A percentile compares a stretch with the other conserved stretches of the same genome.
Evolutionary conservation across 345 rosid genomes (phyloP).

Genomic region (Bruguiera sexangula): DNA sequence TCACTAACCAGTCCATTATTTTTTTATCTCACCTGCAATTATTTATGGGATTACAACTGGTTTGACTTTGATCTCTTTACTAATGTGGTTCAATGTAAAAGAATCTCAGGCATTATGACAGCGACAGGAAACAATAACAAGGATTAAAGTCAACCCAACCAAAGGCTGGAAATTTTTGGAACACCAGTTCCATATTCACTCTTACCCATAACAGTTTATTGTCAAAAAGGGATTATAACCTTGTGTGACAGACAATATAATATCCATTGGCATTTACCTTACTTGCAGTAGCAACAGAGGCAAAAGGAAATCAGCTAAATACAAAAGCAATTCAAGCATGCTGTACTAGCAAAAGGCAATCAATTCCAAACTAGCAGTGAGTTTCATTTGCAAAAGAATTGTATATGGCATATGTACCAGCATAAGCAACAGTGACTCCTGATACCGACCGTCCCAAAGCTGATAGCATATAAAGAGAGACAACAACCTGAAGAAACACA

Average conservation of each 20-base stretch:
- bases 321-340: background rate
- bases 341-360: background rate
- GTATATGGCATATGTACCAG: slow-evolving; percentile 50
- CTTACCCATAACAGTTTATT: no score
- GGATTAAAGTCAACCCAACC: no score
- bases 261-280: background rate
- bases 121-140: no score
- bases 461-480: slow-evolving; percentile 71
- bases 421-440: slow-evolving; percentile 87
- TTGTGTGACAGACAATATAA: background rate
- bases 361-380: background rate
- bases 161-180: no score
- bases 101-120: no score
- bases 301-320: background rate
- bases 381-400: background rate
- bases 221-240: background rate
- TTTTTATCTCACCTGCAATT: no score
- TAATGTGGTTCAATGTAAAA: no score
- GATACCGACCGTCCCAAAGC: slow-evolving; percentile 75
- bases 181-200: no score
- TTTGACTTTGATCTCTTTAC: no score
- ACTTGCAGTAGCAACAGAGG: background rate
- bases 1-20: no score
- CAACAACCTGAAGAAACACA: slow-evolving; percentile 54
- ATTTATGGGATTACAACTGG: no score